Evolutionary conservation across 805 yeast genomes (phyloP), one percentile per base, ranked within the genome.

Genomic region (Brettanomyces custersianus): DNA sequence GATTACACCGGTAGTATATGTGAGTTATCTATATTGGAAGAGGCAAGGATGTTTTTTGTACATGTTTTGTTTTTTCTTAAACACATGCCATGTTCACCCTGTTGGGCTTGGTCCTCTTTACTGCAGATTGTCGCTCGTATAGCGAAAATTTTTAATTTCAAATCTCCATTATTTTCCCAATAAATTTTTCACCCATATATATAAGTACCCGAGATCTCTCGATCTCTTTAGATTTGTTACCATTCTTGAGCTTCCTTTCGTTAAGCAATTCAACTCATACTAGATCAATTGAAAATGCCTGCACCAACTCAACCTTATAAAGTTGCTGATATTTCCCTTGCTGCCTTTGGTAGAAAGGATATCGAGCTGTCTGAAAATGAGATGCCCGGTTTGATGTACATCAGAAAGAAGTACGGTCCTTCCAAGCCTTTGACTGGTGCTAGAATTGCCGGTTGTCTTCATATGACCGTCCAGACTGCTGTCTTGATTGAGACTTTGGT

Each of bases 301-400:
- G 62, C 73, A 46, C 74, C 75, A 55, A 76, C 80, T 50, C 68
- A 65, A 53, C 82, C 78, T 68, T 92, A 77, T 77, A 90, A 92
- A 70, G 95, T 90, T 64, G 94, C 96, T 56, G 98, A 90, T 68
- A 83, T 92, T 68, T 84, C 96, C 54, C 78, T 90, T 50, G 97
- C 98, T 61, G 98, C 98, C 62, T 90, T 92, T 68, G 98, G 98
- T 72, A 87, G 98, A 77, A 92, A 90, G 70, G 98, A 90, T 70
- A 92, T 90, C 58, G 96, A 90, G 71, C 77, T 90, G 63, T 92
- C 97, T 51, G 98, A 90, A 75, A 90, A 90, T 65, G 97, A 90
- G 71, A 86, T 88, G 96, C 96, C 96, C 54, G 96, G 98, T 77
- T 77, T 90, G 62, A 90, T 92, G 94, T 83, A 88, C 70, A 90